phyloP scores from a whole-genome alignment of 352 stramenopile species.

The Phytophthora cryptogea region DNA sequence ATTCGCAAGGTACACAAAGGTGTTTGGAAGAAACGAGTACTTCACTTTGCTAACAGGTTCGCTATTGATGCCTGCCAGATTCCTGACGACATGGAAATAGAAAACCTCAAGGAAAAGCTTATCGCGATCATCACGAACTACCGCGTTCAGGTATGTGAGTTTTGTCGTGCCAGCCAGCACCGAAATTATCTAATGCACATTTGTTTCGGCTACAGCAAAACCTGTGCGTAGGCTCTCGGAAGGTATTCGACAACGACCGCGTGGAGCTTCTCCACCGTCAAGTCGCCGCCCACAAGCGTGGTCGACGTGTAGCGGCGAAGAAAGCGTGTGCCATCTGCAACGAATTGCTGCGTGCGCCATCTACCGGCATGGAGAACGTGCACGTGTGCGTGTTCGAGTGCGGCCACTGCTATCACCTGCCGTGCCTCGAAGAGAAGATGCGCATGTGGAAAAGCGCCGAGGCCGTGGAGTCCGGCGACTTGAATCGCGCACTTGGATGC shows the following conservation, averaged over 20 bases:
- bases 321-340: slow-evolving; percentile 71
- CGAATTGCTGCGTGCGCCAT: slow-evolving; percentile 54
- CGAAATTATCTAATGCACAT: no score
- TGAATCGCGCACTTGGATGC: slow-evolving; percentile 63
- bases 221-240: slow-evolving; percentile 72
- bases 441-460: slow-evolving; percentile 85
- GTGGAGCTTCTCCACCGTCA: slow-evolving; percentile 71
- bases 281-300: slow-evolving; percentile 64
- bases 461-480: slow-evolving; percentile 47
- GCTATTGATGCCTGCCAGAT: slow-evolving; percentile 48
- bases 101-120: slow-evolving; percentile 81
- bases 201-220: slow-evolving; percentile 53
- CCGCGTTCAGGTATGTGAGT: slow-evolving; percentile 63
- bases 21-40: background rate
- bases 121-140: slow-evolving; percentile 83
- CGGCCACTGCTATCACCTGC: slow-evolving; percentile 80
- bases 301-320: slow-evolving; percentile 59
- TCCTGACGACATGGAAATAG: slow-evolving; percentile 82
- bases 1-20: slow-evolving; percentile 66
- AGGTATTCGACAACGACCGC: slow-evolving; percentile 81
- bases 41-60: background rate
- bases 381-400: slow-evolving; percentile 85
- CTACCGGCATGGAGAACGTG: slow-evolving; percentile 49
- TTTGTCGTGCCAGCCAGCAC: background rate
- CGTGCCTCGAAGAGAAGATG: slow-evolving; percentile 85